These are phyloP conservation scores for Blastobotrys petasosporus DNA, from an alignment of 1,139 yeast genomes.

Conservation along the genomic window DNA sequence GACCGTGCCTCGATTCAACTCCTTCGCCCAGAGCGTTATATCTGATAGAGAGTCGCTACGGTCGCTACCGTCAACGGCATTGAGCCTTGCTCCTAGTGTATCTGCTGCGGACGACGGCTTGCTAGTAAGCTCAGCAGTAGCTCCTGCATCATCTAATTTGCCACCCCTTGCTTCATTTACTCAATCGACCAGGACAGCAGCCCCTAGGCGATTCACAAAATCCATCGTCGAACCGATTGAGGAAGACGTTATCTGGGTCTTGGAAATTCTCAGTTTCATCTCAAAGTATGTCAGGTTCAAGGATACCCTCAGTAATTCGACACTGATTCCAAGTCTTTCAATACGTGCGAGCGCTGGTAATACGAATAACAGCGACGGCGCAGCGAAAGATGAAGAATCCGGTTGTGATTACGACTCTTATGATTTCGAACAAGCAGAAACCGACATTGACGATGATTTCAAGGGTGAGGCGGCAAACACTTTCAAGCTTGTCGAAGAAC, in stretches of 20 bases:
- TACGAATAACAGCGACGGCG: slow-evolving; percentile 9
- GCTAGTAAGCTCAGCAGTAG: background rate
- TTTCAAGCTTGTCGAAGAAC: slow-evolving; percentile 87
- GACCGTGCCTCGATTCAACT: background rate
- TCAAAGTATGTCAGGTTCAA: slow-evolving; percentile 84
- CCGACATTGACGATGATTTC: slow-evolving; percentile 42
- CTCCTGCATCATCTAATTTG: slow-evolving; percentile 5
- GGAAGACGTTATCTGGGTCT: slow-evolving; percentile 90
- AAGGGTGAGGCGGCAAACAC: slow-evolving; percentile 54
- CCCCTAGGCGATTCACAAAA: slow-evolving; percentile 32
- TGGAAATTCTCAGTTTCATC: slow-evolving; percentile 85
- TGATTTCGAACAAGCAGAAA: slow-evolving; percentile 38
- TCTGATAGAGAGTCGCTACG: background rate
- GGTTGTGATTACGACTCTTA: slow-evolving; percentile 47
- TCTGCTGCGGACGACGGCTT: background rate
- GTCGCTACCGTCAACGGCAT: background rate
- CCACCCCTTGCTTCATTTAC: background rate
- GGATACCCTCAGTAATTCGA: slow-evolving; percentile 65
- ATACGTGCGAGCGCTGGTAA: slow-evolving; percentile 24
- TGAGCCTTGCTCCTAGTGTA: background rate
- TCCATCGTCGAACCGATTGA: slow-evolving; percentile 82
- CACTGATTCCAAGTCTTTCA: slow-evolving; percentile 43
- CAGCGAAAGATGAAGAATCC: slow-evolving; percentile 25
- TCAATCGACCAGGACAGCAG: background rate
- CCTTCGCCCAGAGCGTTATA: background rate